Conservation (phyloP, 148 eudicot species). For the Arbutus unedo region DNA sequence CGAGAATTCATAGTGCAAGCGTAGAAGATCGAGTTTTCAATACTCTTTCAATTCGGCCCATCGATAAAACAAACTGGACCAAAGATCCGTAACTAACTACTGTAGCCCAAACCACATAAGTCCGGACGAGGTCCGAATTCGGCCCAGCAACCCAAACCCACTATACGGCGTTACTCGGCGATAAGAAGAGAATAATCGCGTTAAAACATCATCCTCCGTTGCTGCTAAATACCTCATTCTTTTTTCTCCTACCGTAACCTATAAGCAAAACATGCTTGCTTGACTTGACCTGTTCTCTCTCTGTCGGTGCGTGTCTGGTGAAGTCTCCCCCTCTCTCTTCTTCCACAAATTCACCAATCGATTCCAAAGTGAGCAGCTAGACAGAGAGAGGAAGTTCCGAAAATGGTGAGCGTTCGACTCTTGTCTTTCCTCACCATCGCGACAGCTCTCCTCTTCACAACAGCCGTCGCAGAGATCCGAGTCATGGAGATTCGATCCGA, state of each 20-base stretch:
- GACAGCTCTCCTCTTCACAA: background rate
- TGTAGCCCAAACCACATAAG: too few relatives aligned
- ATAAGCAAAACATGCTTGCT: background rate
- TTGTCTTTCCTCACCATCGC: background rate
- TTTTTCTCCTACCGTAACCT: background rate
- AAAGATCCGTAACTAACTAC: too few relatives aligned
- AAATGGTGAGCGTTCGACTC: background rate
- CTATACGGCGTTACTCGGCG: too few relatives aligned
- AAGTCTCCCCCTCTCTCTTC: background rate
- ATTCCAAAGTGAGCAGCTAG: background rate
- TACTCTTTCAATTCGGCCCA: too few relatives aligned
- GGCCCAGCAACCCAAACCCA: too few relatives aligned
- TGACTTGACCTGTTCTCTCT: background rate
- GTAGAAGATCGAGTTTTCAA: too few relatives aligned
- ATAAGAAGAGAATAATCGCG: too few relatives aligned
- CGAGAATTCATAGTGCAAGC: too few relatives aligned
- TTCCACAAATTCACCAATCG: background rate
- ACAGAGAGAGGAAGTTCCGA: background rate
- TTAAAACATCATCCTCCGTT: too few relatives aligned
- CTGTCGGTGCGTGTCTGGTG: background rate
- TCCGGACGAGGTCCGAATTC: too few relatives aligned
- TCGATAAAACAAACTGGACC: too few relatives aligned
- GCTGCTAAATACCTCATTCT: too few relatives aligned
- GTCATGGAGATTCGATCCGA: background rate
- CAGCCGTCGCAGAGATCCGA: background rate